Evolutionary conservation across 1,284 basidiomycete genomes (phyloP), one percentile per base, ranked within the genome.

Genomic region (Trichosporon sp.): DNA sequence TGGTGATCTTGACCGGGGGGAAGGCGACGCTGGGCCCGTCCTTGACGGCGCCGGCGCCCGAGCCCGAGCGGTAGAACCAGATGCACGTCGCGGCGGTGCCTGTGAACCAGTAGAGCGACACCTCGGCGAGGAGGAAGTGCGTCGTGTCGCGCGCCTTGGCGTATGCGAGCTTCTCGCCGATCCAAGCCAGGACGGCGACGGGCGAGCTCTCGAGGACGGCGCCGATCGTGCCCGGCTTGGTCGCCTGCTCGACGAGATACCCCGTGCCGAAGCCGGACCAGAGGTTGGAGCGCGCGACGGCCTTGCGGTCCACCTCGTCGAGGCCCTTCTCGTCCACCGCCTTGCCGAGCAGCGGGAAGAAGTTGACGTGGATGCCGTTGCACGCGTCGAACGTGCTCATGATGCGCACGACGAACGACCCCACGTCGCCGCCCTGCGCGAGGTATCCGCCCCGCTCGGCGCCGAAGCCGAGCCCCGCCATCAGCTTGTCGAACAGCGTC

Each of bases 21-120:
- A 60, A 60, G 7, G 56, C 56, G 6, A 60, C 56, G n/a, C 56
- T 60, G 9, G 56, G 56, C 65, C 69, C 21, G 66, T 70, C 21
- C 72, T 65, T 65, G 62, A 27, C 62, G 34, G 31, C 35, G 18
- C 62, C 62, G 15, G 62, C 31, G 15, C 31, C 1, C 65, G 32
- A 69, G 79, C 74, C 80, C 42, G 81, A 78, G 8, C 84, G 78
- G 69, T 86, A 86, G 18, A 82, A 78, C 68, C 83, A 85, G 66
- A 85, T 75, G 7, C 83, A 83, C 0, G 81, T 78, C 0, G 83
- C 76, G 71, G 80, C 83, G 2, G 82, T 81, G 62, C 80, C 76
- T 3, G 83, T 83, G 25, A 80, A 73, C 78, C 81, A 85, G 77
- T 83, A 85, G 31, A 85, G 72, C 7, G 81, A 79, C 27, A 82